Percentiles rank a stretch among this genome's conserved stretches.
Evolutionary conservation across 306 rosid species (phyloP).

Genomic region (Bauhinia variegata): DNA sequence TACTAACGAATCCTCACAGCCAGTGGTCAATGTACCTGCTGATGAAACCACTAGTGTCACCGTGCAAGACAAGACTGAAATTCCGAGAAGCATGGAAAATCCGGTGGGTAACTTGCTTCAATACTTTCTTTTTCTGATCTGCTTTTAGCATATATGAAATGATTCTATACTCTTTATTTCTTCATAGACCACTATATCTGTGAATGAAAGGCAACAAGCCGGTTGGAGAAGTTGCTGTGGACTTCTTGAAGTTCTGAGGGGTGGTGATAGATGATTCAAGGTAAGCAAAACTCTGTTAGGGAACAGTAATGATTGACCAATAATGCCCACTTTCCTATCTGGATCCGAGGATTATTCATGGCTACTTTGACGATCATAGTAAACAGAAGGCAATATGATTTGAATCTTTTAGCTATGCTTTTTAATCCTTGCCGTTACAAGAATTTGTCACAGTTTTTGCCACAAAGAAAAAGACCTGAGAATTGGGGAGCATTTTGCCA

Average conservation of each 20-base stretch:
- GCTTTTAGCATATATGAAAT: not conserved
- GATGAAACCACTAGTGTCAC: constrained; percentile 37
- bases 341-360: not conserved
- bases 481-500: no score
- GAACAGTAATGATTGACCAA: constrained; percentile 3
- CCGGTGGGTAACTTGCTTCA: constrained; percentile 41
- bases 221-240: constrained; percentile 84
- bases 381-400: no score
- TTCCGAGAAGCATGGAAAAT: constrained; percentile 38
- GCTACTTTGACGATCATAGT: not conserved
- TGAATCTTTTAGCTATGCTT: no score
- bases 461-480: no score
- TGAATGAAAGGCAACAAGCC: constrained; percentile 39
- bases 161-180: constrained; percentile 17
- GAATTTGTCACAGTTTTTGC: no score
- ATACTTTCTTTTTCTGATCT: not conserved
- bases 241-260: constrained; percentile 53
- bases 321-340: not conserved
- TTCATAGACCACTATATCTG: constrained; percentile 41
- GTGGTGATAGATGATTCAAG: constrained; percentile 55
- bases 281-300: constrained; percentile 38
- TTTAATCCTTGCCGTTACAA: no score
- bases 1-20: constrained; percentile 36
- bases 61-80: constrained; percentile 33
- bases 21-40: constrained; percentile 29